Percentiles rank a stretch among this genome's conserved stretches.
phyloP scores from a whole-genome alignment of 176 grass and related monocot genomes.

The Oryza punctata region DNA sequence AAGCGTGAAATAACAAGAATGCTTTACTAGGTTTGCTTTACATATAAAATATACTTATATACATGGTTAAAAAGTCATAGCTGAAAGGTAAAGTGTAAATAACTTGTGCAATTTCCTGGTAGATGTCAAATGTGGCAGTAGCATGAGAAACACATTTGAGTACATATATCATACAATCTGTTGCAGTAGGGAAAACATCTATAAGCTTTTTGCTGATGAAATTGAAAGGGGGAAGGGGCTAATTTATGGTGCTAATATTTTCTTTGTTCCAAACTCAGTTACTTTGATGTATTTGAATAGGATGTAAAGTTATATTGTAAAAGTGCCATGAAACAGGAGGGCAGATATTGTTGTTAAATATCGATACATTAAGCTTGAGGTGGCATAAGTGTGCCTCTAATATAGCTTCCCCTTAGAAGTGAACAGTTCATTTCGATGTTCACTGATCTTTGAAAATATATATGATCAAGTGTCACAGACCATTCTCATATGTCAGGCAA shows the following conservation, averaged over 20 bases:
- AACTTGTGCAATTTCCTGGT: slow-evolving; percentile 15
- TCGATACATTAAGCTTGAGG: not conserved
- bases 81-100: slow-evolving; percentile 28
- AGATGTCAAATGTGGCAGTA: slow-evolving; percentile 27
- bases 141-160: not conserved
- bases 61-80: not conserved
- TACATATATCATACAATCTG: not conserved
- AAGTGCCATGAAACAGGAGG: not conserved
- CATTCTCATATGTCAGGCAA: not conserved
- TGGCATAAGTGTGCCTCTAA: not conserved
- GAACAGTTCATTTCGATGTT: not conserved
- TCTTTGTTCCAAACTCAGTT: not conserved
- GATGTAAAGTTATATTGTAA: not conserved
- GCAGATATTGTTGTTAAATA: not conserved
- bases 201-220: not conserved
- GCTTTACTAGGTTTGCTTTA: not conserved
- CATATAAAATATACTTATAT: slow-evolving; percentile 7
- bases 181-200: not conserved
- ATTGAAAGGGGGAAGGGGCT: not conserved
- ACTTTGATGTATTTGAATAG: not conserved
- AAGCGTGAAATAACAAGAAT: slow-evolving; percentile 28
- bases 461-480: not conserved
- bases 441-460: not conserved
- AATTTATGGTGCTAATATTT: not conserved
- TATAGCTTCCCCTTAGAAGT: not conserved